These are phyloP conservation scores for Fraxinus ornus DNA, from an alignment of 305 asterid genomes.

Conservation along the genomic window DNA sequence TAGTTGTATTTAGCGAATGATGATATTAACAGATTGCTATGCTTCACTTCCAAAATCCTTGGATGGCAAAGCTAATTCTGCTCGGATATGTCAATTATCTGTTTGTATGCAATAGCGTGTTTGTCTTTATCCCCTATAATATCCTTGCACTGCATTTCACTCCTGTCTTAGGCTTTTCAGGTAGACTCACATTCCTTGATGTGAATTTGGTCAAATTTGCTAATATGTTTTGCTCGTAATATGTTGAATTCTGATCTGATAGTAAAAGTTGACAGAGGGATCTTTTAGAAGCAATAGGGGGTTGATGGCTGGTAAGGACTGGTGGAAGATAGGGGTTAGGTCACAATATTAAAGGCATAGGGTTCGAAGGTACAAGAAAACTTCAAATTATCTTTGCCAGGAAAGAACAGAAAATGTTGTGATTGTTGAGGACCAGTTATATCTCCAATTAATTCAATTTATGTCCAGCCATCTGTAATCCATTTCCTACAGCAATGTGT, in stretches of 20 bases:
- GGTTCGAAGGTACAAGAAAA: background rate
- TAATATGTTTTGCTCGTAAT: background rate
- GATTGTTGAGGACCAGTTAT: background rate
- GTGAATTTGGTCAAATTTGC: background rate
- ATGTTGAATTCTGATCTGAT: background rate
- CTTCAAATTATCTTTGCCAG: background rate
- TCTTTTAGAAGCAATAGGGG: background rate
- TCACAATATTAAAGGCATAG: background rate
- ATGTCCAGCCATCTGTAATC: background rate
- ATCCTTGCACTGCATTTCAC: background rate
- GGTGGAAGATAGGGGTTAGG: background rate
- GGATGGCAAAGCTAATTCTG: background rate
- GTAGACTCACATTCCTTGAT: background rate
- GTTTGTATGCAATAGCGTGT: background rate
- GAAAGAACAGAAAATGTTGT: background rate
- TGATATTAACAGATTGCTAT: background rate
- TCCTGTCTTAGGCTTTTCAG: background rate
- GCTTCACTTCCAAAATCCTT: background rate
- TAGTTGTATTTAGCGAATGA: background rate
- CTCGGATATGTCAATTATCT: background rate
- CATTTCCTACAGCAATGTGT: background rate
- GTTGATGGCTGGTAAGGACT: background rate
- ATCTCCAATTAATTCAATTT: background rate
- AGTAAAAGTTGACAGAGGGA: background rate
- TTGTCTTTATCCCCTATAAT: background rate